Conservation (phyloP, 176 grass and related monocot genomes). For the Eragrostis curvula region DNA sequence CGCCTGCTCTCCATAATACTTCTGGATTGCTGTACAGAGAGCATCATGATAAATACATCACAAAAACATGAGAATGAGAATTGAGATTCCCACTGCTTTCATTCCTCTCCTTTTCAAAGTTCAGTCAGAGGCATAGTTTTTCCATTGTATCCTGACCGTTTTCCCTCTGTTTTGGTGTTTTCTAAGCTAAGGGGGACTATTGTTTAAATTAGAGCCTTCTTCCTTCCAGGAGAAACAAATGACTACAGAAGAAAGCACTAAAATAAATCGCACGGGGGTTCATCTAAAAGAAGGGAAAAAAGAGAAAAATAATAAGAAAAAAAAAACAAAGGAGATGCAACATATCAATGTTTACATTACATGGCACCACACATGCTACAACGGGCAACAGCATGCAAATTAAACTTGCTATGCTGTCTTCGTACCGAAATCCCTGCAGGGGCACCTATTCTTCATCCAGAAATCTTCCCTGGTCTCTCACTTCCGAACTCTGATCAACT, state of each 20-base stretch:
- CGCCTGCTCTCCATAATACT: no score
- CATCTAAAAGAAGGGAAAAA: background rate
- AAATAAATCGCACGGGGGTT: background rate
- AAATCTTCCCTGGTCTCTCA: conserved; percentile 25
- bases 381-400: conserved; percentile 21
- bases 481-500: conserved; percentile 20
- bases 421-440: conserved; percentile 16
- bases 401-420: conserved; percentile 18
- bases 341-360: conserved; percentile 39
- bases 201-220: background rate
- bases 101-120: no score
- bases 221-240: background rate
- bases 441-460: conserved; percentile 25
- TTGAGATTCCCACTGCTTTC: no score
- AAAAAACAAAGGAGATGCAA: background rate
- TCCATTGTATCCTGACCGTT: background rate
- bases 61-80: no score
- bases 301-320: background rate
- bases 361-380: conserved; percentile 36
- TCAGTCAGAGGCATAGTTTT: no score
- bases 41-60: no score
- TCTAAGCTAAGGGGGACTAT: conserved; percentile 22
- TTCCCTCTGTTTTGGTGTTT: background rate
- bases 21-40: no score
- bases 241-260: no score